Base-by-base conservation (phyloP, 805 yeast species). In the Candida ficus region DNA sequence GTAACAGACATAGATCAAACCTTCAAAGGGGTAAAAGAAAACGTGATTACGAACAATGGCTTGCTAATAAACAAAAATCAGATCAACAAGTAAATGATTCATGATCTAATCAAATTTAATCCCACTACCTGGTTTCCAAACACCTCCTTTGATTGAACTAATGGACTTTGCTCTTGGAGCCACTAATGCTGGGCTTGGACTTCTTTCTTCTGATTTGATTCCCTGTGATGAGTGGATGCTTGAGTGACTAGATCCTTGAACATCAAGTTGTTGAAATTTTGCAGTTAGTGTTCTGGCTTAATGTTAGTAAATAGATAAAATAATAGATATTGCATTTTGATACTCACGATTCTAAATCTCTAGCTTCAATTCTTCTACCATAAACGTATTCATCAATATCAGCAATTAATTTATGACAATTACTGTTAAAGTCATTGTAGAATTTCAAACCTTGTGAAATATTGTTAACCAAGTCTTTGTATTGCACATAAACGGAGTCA, bases 371-470 rank as follows among this genome's bases (percentile, higher is more conserved):
- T 36, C 82, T 63, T 35, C 87, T 60, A 12, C 61, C 54, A 23
- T 68, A 62, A n/a, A 76, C 71, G 55, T 65, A 82, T 13, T 64
- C 62, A 45, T 74, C 77, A 46, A 81, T 70, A 30, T 73, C 76
- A 12, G 61, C 60, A 30, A 72, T 52, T 17, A 79, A 70, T 3
- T 50, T 59, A 22, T 65, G 62, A 6, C 76, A 69, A 38, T 73
- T 73, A 8, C 58, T 58, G 23, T 71, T 62, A 45, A 86, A 74
- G 39, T 80, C 83, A 29, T 68, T 68, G 62, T 90, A 90, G 55
- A 89, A 89, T 39, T 71, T 70, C 0, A 75, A 52, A 0, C 95
- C 96, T 50, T 83, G 84, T 23, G 71, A 71, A 21, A 87, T 57
- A 53, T 85, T 83, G 5, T 68, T 63, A 14, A 71, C 58, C 3